phyloP scores from a whole-genome alignment of 352 stramenopile genomes.

The Halophytophthora batemanensis region DNA sequence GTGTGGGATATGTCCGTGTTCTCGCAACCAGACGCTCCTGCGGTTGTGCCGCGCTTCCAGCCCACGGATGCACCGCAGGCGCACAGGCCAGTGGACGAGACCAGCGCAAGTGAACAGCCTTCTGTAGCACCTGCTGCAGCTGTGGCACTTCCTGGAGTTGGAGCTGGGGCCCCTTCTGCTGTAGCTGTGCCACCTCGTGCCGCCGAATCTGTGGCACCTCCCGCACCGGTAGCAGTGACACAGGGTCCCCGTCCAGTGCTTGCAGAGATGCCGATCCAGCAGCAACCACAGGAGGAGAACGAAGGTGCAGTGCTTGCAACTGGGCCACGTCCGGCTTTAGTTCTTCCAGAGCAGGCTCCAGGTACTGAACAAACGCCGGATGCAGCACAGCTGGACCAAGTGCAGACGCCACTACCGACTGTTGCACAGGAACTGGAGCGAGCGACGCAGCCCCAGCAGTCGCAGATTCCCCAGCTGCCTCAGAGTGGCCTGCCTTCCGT shows the following conservation, averaged over 20 bases:
- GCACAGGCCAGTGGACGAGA: conserved; percentile 10
- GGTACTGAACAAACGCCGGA: conserved; percentile 5
- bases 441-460: conserved; percentile 24
- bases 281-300: conserved; percentile 4
- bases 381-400: conserved; percentile 2
- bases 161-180: too few relatives aligned
- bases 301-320: neutral
- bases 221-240: neutral
- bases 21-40: conserved; percentile 38
- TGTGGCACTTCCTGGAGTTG: conserved; percentile 6
- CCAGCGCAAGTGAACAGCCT: neutral
- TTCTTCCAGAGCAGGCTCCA: conserved; percentile 4
- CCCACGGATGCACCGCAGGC: conserved; percentile 40
- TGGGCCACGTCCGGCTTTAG: conserved; percentile 7
- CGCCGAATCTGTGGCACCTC: neutral
- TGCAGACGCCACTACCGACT: conserved; percentile 13
- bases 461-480: conserved; percentile 50
- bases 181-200: too few relatives aligned
- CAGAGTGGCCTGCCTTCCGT: conserved; percentile 37
- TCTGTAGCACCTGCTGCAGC: neutral
- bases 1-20: conserved; percentile 86
- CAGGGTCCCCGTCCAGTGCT: conserved; percentile 2
- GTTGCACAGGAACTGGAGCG: conserved; percentile 20
- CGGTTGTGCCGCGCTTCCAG: conserved; percentile 48
- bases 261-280: neutral